phyloP scores from a whole-genome alignment of 2,329 filamentous ascomycete genomes.

The Hymenoscyphus fructigenus region DNA sequence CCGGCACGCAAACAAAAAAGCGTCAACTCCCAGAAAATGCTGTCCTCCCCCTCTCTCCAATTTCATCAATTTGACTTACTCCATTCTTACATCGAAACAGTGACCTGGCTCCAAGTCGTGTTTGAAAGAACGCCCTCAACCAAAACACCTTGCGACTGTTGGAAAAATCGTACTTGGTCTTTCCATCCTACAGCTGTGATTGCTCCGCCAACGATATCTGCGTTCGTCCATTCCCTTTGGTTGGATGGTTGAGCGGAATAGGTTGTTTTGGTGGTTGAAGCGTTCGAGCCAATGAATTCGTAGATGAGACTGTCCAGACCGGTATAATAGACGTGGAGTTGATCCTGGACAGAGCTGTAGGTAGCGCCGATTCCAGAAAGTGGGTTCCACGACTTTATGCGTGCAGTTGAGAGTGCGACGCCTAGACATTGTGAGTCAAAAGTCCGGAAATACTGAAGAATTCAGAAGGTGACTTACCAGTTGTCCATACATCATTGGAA shows the following conservation, averaged over 20 bases:
- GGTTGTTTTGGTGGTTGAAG: conserved; percentile 16
- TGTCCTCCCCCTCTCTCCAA: no score
- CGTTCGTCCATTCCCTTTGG: conserved; percentile 22
- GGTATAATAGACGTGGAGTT: conserved; percentile 29
- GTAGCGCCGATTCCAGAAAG: conserved; percentile 23
- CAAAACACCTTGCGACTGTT: conserved; percentile 17
- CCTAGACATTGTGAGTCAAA: conserved; percentile 8
- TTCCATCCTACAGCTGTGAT: conserved; percentile 27
- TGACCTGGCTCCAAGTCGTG: conserved; percentile 23
- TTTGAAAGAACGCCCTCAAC: conserved; percentile 20
- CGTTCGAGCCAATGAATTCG: conserved; percentile 23
- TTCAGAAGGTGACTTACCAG: conserved; percentile 18
- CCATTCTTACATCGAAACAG: background rate
- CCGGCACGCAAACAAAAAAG: background rate
- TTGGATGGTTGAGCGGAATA: conserved; percentile 18
- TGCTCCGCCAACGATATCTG: conserved; percentile 26
- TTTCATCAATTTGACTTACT: background rate
- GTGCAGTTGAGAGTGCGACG: conserved; percentile 13
- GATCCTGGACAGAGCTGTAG: conserved; percentile 18
- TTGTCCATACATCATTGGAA: conserved; percentile 22
- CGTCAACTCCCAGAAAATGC: background rate
- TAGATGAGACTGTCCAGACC: conserved; percentile 26
- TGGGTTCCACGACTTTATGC: conserved; percentile 22
- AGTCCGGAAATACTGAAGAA: background rate
- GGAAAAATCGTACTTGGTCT: conserved; percentile 24